These are phyloP conservation scores for Conoideocrella luteorostrata DNA, from an alignment of 2,329 filamentous ascomycete species.

Conservation along the genomic window DNA sequence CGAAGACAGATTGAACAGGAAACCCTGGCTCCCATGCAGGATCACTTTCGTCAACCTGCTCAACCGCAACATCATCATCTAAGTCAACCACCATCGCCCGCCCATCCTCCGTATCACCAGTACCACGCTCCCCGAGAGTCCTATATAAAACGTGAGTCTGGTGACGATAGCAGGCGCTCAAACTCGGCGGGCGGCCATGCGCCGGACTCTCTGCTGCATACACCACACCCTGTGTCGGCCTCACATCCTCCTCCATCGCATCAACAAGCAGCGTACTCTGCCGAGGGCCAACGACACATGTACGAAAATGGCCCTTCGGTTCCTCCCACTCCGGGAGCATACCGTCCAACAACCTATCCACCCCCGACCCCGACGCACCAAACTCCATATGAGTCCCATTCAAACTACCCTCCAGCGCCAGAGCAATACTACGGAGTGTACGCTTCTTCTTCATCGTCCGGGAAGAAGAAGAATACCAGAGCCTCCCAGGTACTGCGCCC, in stretches of 20 bases:
- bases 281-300: conserved; percentile 46
- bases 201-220: conserved; percentile 26
- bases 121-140: conserved; percentile 43
- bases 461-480: conserved; percentile 57
- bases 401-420: conserved; percentile 24
- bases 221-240: conserved; percentile 24
- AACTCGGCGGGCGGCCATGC: conserved; percentile 42
- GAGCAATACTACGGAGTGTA: conserved; percentile 36
- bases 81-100: conserved; percentile 33
- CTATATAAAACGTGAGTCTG: conserved; percentile 50
- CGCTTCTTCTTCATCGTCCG: conserved; percentile 32
- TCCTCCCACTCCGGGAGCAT: conserved; percentile 38
- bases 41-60: conserved; percentile 36
- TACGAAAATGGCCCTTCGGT: conserved; percentile 43
- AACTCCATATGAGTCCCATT: conserved; percentile 30
- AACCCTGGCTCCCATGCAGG: conserved; percentile 47
- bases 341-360: conserved; percentile 35
- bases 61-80: conserved; percentile 15
- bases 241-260: conserved; percentile 26
- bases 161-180: conserved; percentile 45
- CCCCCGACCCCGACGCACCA: conserved; percentile 34
- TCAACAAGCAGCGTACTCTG: conserved; percentile 27
- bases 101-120: conserved; percentile 36
- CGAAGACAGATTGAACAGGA: conserved; percentile 53
- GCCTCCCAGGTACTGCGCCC: conserved; percentile 49